These are phyloP conservation scores for Kuraishia piskuri DNA, from an alignment of 805 yeast species.

Conservation along the genomic window DNA sequence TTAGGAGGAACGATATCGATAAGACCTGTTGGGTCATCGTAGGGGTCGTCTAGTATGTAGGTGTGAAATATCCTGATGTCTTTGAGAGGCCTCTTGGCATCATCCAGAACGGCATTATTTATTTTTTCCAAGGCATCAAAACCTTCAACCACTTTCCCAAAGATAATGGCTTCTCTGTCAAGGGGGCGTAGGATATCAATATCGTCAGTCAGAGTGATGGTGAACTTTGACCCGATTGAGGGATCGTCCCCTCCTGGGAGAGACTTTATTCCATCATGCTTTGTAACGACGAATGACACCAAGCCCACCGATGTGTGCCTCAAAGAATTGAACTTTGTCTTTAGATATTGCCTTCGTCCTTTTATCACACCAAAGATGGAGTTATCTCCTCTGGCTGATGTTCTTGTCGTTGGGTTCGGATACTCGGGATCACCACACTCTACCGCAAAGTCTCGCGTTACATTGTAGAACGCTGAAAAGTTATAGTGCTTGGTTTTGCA, in stretches of 20 bases:
- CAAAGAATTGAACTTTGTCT: conserved; percentile 14
- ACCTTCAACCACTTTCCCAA: conserved; percentile 49
- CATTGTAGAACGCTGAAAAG: conserved; percentile 38
- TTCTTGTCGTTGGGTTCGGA: conserved; percentile 20
- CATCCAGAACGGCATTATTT: conserved; percentile 30
- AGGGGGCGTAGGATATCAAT: conserved; percentile 15
- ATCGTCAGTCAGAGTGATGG: conserved; percentile 26
- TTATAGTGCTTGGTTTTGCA: conserved; percentile 45
- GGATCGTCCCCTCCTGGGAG: background rate
- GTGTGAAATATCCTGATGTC: conserved; percentile 46
- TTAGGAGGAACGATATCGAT: conserved; percentile 9
- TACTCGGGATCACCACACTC: conserved; percentile 41
- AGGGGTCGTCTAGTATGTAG: conserved; percentile 47
- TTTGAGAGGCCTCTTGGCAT: conserved; percentile 28
- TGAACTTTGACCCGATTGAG: conserved; percentile 24
- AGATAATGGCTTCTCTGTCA: conserved; percentile 18
- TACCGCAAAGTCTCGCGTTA: conserved; percentile 28
- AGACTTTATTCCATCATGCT: background rate
- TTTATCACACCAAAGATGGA: background rate
- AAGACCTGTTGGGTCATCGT: conserved; percentile 23
- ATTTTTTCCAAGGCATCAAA: conserved; percentile 35
- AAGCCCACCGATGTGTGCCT: conserved; percentile 23
- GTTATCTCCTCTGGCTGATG: background rate
- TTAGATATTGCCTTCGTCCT: background rate
- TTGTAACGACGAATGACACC: conserved; percentile 18